A percentile compares a stretch with the other conserved stretches of the same genome.
phyloP scores from a whole-genome alignment of 768 basidiomycete genomes.

The Asterophora parasitica region DNA sequence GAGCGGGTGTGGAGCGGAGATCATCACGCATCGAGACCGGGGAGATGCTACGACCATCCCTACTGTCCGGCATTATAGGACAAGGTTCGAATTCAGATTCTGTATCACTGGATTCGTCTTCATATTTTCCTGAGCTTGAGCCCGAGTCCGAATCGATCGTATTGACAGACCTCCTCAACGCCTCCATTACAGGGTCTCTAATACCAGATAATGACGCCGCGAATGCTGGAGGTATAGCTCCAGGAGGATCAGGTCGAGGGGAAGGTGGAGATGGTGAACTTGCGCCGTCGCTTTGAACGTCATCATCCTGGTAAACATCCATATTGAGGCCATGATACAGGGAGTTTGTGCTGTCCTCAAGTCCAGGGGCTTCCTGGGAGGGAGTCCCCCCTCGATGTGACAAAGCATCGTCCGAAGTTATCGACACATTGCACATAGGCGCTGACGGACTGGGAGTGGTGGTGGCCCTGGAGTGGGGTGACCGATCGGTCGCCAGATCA shows the following conservation, averaged over 20 bases:
- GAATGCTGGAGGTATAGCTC: background rate
- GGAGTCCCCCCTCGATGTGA: too few relatives aligned
- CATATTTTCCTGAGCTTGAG: background rate
- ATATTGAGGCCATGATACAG: slow-evolving; percentile 7
- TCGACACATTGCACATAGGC: too few relatives aligned
- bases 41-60: too few relatives aligned
- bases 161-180: background rate
- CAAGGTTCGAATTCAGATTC: background rate
- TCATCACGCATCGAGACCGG: too few relatives aligned
- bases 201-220: background rate
- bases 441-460: too few relatives aligned
- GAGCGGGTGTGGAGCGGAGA: too few relatives aligned
- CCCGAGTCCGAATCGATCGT: background rate
- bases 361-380: background rate
- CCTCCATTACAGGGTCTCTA: background rate
- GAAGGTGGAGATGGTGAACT: background rate
- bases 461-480: too few relatives aligned
- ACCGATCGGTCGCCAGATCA: too few relatives aligned
- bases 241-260: background rate
- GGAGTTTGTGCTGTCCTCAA: background rate
- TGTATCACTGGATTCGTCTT: background rate
- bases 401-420: too few relatives aligned
- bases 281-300: background rate
- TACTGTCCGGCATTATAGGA: too few relatives aligned
- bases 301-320: slow-evolving; percentile 9